Evolutionary conservation across 1,284 basidiomycete genomes (phyloP).

Genomic region (Pholiota adiposa): DNA sequence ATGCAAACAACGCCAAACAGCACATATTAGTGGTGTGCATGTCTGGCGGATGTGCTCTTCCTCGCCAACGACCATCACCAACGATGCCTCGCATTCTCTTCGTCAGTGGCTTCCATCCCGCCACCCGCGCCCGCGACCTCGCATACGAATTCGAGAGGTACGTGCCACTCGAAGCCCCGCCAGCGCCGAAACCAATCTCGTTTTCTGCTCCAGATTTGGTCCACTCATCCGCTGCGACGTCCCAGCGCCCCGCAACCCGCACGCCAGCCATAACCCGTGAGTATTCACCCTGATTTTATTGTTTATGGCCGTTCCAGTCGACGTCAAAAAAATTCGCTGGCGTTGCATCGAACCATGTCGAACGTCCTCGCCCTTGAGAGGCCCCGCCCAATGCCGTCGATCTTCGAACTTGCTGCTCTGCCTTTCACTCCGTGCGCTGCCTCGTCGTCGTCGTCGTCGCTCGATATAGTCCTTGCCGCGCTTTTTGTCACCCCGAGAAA

Average conservation of each 20-base stretch:
- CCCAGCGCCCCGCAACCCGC: constrained; percentile 80
- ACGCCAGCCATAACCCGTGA: constrained; percentile 77
- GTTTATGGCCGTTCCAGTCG: constrained; percentile 37
- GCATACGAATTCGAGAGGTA: constrained; percentile 89
- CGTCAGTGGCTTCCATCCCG: constrained; percentile 82
- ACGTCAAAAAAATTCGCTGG: constrained; percentile 29
- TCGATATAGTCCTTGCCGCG: constrained; percentile 38
- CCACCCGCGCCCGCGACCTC: constrained; percentile 80
- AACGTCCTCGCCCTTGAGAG: constrained; percentile 1
- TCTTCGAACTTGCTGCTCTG: constrained; percentile 14
- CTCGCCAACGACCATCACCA: constrained; percentile 6
- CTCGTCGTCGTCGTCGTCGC: constrained; percentile 34
- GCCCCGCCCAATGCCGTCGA: constrained; percentile 17
- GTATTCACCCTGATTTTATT: constrained; percentile 38
- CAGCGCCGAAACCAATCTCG: background rate
- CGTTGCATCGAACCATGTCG: constrained; percentile 25
- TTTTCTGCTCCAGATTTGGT: constrained; percentile 57
- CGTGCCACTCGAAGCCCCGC: constrained; percentile 30
- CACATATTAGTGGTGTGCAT: constrained; percentile 10
- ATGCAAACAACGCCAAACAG: constrained; percentile 41
- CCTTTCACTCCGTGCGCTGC: constrained; percentile 13
- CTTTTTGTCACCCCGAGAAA: constrained; percentile 40
- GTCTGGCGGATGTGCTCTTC: background rate
- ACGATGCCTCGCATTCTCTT: constrained; percentile 85
- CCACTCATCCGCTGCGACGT: constrained; percentile 87